Evolutionary conservation across 2,329 filamentous ascomycete genomes (phyloP), one percentile per base, ranked within the genome.

Genomic region (Periconia sp.): DNA sequence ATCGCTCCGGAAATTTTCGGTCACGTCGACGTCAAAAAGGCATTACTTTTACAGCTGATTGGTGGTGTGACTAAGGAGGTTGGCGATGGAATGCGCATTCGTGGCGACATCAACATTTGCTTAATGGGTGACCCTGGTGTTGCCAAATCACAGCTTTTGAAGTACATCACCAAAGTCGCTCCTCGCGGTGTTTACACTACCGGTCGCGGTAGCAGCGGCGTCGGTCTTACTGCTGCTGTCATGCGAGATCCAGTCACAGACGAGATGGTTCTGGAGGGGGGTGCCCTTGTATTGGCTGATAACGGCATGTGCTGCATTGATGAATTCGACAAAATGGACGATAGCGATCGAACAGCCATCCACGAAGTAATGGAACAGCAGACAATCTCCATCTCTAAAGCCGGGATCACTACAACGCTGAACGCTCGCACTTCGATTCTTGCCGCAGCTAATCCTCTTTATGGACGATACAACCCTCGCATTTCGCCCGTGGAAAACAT

Each of bases 71-170:
- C 87, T 3, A 99, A 99, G 76, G 88, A 94, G 69, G 95, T 97
- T 84, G 92, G 92, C 49, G 94, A 99, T 69, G 94, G 94, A 56
- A 97, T 99, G 94, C 89, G 92, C 68, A 99, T 99, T 72, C 91
- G 94, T 82, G 94, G 94, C 66, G 94, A 99, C 70, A 96, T 99
- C 80, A 99, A 99, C 77, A 88, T 99, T 58, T 97, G 94, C 74
- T 79, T 99, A 69, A 99, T 99, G 94, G 94, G 94, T 82, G 94
- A 99, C 70, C 94, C 94, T 72, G 94, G 94, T 91, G 94, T 99
- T 71, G 94, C 94, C 78, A 99, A 99, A 79, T 99, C 94, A 37
- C 94, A 99, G 79, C 80, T 99, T 62, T 83, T 99, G 62, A 97
- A 97, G 77, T 99, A 99, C 74, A 97, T 99, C 71, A 91, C 92